Evolutionary conservation across 2,329 filamentous ascomycete species (phyloP), one percentile per base, ranked within the genome.

Genomic region (Lasiodiplodia theobromae): DNA sequence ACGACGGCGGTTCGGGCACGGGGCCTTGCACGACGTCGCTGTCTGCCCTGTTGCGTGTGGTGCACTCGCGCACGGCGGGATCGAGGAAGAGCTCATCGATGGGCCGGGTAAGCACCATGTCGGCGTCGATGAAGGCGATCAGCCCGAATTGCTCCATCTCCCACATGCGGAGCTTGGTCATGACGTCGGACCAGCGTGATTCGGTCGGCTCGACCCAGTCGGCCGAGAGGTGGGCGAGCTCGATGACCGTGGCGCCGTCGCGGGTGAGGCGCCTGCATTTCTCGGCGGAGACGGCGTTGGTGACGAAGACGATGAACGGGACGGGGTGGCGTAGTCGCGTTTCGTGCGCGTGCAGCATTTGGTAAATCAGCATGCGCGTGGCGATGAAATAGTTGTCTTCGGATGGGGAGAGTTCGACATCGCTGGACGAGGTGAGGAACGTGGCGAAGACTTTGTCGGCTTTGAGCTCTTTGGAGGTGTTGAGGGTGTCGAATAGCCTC

Each of bases 151-250:
- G 73, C 1, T 73, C 78, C 67, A 81, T 73, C 70, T 81, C 72
- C 74, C 75, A 82, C 2, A 80, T 73, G 28, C 78, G 77, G 31
- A 82, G 71, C 71, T 82, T 82, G 18, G 77, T 75, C 73, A 81
- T 73, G 28, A 81, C 73, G 37, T 80, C 74, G 56, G 73, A 70
- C 78, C 78, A 82, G 18, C 72, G 71, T 3, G 67, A 62, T 12
- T 71, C 21, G 0, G 69, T 68, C 0, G 72, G 66, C 10, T 74
- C 65, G 3, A 75, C 56, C 72, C 73, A 75, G 34, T 12, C 57
- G 52, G 70, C 69, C 38, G 71, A 70, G 8, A 77, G 53, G 44
- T 73, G 73, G 11, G 76, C 72, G 31, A 77, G 72, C 11, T 71
- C 69, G 23, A 71, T 60, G 16, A 66, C 62, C 2, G 37, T 54